Percentiles rank a stretch among this genome's conserved stretches.
These are phyloP conservation scores for Aleurites moluccanus DNA, from an alignment of 441 rosid genomes.

Conservation along the genomic window DNA sequence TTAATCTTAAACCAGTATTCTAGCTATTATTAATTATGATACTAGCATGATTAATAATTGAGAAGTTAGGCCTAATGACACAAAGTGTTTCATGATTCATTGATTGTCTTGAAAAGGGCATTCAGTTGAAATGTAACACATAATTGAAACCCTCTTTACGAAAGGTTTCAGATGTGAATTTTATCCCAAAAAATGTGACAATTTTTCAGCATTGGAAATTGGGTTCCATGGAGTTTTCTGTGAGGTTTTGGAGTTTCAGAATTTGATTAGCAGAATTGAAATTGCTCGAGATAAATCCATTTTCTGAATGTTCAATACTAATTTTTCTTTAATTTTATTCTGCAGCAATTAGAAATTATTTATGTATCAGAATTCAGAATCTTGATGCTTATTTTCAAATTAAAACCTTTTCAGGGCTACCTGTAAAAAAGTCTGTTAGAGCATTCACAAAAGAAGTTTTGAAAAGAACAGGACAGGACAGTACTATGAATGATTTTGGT, in stretches of 20 bases:
- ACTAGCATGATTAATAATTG: neutral
- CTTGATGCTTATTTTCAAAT: neutral
- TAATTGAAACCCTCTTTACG: too few species aligned
- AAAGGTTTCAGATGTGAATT: too few species aligned
- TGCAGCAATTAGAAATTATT: neutral
- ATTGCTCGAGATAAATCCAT: neutral
- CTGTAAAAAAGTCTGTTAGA: neutral
- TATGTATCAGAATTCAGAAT: neutral
- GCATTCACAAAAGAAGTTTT: neutral
- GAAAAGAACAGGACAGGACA: neutral
- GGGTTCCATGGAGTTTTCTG: neutral
- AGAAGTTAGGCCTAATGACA: neutral
- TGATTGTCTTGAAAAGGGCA: neutral
- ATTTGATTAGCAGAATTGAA: neutral
- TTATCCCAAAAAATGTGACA: neutral
- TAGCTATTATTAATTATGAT: neutral
- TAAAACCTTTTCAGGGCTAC: neutral
- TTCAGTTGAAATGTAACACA: neutral
- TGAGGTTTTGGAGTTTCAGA: neutral
- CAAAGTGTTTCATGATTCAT: neutral
- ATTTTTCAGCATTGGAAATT: neutral
- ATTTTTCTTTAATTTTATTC: neutral
- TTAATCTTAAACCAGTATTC: neutral
- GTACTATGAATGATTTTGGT: constrained; percentile 46
- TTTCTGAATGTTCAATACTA: neutral